Base-by-base conservation (phyloP, 1,139 yeast genomes). In the Diutina siamensis region DNA sequence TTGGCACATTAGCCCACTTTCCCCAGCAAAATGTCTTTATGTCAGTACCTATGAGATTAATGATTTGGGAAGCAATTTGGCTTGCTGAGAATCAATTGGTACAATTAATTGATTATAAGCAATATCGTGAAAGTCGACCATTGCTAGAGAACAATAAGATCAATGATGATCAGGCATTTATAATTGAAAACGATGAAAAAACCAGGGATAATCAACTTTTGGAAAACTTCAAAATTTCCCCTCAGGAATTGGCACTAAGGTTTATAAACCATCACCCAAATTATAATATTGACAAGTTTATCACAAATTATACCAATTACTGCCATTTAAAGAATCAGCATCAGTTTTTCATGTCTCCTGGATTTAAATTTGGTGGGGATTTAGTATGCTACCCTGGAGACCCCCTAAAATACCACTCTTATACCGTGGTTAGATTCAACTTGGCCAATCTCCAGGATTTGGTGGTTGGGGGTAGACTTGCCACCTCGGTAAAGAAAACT, bases 11-110 rank as follows among this genome's bases (percentile, higher is more conserved):
- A 9, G 28, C 42, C 15, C 42, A 22, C n/a, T 38, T 20, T 10
- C 42, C 28, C 2, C 42, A 38, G 20, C 42, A 38, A 32, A 38
- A 38, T 17, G 42, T 38, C 32, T 38, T 38, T 12, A 38, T 38
- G 42, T 25, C 25, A 20, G 42, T 38, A 3, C 42, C 42, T 19
- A 25, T 38, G 42, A 15, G 42, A 17, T 15, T 38, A n/a, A 25
- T 25, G 42, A 38, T 38, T 13, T 38, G 42, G 42, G 42, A 38
- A 25, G 33, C 32, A 4, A 17, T 38, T 4, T 38, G 42, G 42
- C 20, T 38, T 4, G 42, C 15, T n/a, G 31, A 38, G 5, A 10
- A 25, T 2, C 12, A 25, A 10, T 10, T 25, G 21, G 42, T 32
- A 8, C 12, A 7, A 2, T 25, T 38, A 3, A 32, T 38, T 2